phyloP scores from a whole-genome alignment of 495 filamentous ascomycete species.

The Tuber borchii region DNA sequence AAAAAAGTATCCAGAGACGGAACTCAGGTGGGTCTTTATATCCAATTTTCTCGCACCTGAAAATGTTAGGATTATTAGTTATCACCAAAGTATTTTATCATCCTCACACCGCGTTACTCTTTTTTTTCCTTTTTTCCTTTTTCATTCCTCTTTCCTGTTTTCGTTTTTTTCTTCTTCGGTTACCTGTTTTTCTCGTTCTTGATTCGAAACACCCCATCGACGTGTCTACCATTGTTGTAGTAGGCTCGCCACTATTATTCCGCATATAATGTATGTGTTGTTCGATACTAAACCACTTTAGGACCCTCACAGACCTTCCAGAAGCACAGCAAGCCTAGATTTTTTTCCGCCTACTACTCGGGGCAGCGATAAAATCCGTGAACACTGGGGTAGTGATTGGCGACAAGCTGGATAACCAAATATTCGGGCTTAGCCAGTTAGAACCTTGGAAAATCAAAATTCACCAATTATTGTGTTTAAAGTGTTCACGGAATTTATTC shows the following conservation, averaged over 20 bases:
- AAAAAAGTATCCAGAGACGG: neutral
- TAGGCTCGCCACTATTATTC: neutral
- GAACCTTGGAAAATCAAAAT: no score
- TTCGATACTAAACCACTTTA: neutral
- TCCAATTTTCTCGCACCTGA: neutral
- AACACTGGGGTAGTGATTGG: no score
- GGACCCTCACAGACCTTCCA: neutral
- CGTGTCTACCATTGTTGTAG: neutral
- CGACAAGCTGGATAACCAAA: no score
- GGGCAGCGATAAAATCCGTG: no score
- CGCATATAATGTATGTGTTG: conserved; percentile 1
- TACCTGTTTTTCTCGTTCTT: neutral
- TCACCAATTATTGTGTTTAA: no score
- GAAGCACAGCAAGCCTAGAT: neutral
- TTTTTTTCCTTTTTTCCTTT: neutral
- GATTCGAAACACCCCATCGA: neutral
- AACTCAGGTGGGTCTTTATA: neutral
- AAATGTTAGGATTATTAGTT: neutral
- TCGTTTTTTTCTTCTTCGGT: neutral
- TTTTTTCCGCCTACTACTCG: conserved; percentile 3
- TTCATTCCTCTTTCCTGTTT: neutral
- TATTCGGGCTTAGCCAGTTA: no score
- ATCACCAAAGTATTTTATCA: neutral
- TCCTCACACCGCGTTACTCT: neutral
- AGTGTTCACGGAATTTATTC: no score